A percentile compares a stretch with the other conserved stretches of the same genome.
These are phyloP conservation scores for Mycena sp. DNA, from an alignment of 1,284 basidiomycete species.

Conservation along the genomic window DNA sequence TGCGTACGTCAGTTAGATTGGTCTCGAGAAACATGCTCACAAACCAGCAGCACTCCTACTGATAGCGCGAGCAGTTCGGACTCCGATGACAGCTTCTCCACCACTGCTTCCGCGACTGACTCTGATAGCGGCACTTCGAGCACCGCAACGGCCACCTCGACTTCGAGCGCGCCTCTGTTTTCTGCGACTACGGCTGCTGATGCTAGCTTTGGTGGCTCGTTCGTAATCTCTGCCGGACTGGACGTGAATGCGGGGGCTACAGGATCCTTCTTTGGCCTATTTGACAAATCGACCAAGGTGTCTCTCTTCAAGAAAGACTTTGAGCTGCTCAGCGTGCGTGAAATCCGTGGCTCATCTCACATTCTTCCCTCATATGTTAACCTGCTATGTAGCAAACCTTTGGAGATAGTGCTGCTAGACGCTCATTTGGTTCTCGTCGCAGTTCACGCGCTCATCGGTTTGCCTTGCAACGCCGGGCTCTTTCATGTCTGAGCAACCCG, in stretches of 20 bases:
- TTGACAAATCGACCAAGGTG: slow-evolving; percentile 30
- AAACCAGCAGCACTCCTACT: no score
- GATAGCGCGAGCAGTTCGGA: no score
- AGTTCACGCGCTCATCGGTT: no score
- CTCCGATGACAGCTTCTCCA: no score
- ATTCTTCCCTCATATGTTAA: no score
- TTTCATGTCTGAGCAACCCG: no score
- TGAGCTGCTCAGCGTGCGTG: slow-evolving; percentile 32
- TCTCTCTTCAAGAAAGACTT: slow-evolving; percentile 35
- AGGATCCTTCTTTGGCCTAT: slow-evolving; percentile 34
- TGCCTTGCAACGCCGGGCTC: no score
- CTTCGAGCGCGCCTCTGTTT: slow-evolving; percentile 1
- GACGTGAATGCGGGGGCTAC: slow-evolving; percentile 34
- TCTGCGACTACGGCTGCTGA: slow-evolving; percentile 2
- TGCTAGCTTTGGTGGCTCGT: slow-evolving; percentile 10
- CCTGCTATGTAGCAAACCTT: slow-evolving; percentile 13
- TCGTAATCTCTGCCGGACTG: slow-evolving; percentile 26
- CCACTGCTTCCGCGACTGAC: no score
- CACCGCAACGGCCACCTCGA: neutral
- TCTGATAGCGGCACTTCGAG: neutral
- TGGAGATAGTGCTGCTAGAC: neutral
- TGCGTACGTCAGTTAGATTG: no score
- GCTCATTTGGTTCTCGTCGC: no score
- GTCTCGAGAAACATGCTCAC: no score
- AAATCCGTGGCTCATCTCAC: neutral